Evolutionary conservation across 176 grass and related monocot genomes (phyloP).

Genomic region (Saccharum spontaneum): DNA sequence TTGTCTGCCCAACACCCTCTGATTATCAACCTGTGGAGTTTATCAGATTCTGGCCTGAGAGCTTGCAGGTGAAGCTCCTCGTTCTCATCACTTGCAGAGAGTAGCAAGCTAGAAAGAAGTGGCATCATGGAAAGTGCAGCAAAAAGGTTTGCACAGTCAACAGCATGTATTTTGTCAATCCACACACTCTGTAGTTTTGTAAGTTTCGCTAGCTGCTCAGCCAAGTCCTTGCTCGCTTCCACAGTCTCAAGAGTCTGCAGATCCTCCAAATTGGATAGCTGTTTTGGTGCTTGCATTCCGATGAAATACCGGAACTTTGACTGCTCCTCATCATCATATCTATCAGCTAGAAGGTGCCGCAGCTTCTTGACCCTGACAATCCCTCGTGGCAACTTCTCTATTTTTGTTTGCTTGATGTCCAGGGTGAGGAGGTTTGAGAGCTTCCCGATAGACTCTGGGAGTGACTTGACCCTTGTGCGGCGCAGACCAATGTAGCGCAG

Average conservation of each 20-base stretch:
- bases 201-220: background rate
- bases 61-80: background rate
- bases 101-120: slow-evolving; percentile 27
- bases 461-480: slow-evolving; percentile 10
- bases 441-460: slow-evolving; percentile 10
- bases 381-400: slow-evolving; percentile 7
- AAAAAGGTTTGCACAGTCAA: background rate
- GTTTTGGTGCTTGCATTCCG: slow-evolving; percentile 1
- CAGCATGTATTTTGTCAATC: slow-evolving; percentile 29
- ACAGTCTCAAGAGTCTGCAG: slow-evolving; percentile 31
- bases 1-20: slow-evolving; percentile 10
- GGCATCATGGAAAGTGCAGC: background rate
- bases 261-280: slow-evolving; percentile 12
- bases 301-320: slow-evolving; percentile 22
- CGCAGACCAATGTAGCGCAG: slow-evolving; percentile 22
- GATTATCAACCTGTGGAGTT: slow-evolving; percentile 8
- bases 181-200: background rate
- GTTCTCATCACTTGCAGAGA: background rate
- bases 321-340: background rate
- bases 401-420: slow-evolving; percentile 36
- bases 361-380: slow-evolving; percentile 22
- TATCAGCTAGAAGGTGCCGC: slow-evolving; percentile 15
- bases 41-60: background rate
- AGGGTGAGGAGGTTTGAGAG: slow-evolving; percentile 2
- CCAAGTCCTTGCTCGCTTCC: slow-evolving; percentile 3